Evolutionary conservation across 805 yeast species (phyloP), one percentile per base, ranked within the genome.

Genomic region (Kazachstania psychrophila): DNA sequence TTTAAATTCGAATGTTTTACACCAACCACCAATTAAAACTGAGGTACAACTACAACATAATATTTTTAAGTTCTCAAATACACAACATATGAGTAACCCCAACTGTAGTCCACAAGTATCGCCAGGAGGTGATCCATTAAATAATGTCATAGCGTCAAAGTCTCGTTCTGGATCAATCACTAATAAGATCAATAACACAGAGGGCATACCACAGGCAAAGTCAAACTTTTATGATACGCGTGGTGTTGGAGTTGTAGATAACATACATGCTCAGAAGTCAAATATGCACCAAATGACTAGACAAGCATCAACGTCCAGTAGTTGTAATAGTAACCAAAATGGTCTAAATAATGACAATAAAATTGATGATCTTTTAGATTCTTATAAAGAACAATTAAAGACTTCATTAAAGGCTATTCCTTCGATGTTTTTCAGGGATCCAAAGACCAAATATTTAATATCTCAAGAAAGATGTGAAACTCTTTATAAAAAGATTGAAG

Each of bases 351-450:
- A n/a, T 18, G 31, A 28, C 18, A 9, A 8, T 23, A 16, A 12
- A 5, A 30, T 20, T 5, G 27, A 16, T 23, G 25, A 31, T 11
- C n/a, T 23, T 1, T 14, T 23, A 20, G 14, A 14, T 15, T 15
- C 34, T 15, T 34, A 43, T 30, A 40, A 41, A 23, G 36, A 44
- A 34, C 25, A 46, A 31, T 38, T 46, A 14, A 33, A 41, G n/a
- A 39, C 43, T 13, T 43, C 49, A 3, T 37, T 47, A 38, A 41
- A 40, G 28, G 31, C 33, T 15, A 42, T 42, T 1, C 54, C 52
- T 6, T 42, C 52, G 0, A 47, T 50, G 31, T 52, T 51, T 29
- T 41, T 38, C 26, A 31, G 46, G 3, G 50, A 52, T 36, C 51
- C 53, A 14, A 29, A 22, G 8, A 37, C 51, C 5, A 48, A 52